Conservation (phyloP, 2,329 filamentous ascomycete species). For the Apiospora saccharicola region DNA sequence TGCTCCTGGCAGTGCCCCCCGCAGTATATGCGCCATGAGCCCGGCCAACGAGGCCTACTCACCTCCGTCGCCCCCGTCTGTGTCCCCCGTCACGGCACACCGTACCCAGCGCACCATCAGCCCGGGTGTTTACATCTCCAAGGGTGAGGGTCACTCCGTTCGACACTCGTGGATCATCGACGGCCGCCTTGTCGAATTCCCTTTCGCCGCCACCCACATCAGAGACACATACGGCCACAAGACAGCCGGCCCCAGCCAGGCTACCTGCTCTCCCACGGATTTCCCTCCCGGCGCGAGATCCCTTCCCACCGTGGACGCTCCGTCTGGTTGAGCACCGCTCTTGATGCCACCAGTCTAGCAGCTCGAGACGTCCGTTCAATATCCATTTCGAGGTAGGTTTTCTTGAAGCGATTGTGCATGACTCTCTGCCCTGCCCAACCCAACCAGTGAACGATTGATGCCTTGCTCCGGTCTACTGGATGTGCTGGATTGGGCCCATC, state of each 20-base stretch:
- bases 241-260: constrained; percentile 22
- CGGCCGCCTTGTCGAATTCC: constrained; percentile 29
- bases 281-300: constrained; percentile 5
- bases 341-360: neutral
- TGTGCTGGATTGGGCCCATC: neutral
- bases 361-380: neutral
- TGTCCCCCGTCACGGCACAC: constrained; percentile 27
- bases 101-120: constrained; percentile 25
- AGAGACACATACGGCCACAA: neutral
- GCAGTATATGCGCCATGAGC: constrained; percentile 21
- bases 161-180: constrained; percentile 29
- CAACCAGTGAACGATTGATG: neutral
- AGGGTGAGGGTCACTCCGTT: constrained; percentile 28
- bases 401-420: neutral
- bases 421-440: neutral
- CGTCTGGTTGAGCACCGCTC: neutral
- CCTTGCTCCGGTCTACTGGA: neutral
- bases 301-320: constrained; percentile 10
- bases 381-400: neutral
- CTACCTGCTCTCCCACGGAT: constrained; percentile 21
- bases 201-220: constrained; percentile 18
- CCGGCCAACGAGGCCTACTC: constrained; percentile 16
- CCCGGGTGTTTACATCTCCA: constrained; percentile 29
- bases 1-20: constrained; percentile 13
- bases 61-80: neutral